Conservation (phyloP, 108 stramenopile species). For the Nitzschia sp. region DNA sequence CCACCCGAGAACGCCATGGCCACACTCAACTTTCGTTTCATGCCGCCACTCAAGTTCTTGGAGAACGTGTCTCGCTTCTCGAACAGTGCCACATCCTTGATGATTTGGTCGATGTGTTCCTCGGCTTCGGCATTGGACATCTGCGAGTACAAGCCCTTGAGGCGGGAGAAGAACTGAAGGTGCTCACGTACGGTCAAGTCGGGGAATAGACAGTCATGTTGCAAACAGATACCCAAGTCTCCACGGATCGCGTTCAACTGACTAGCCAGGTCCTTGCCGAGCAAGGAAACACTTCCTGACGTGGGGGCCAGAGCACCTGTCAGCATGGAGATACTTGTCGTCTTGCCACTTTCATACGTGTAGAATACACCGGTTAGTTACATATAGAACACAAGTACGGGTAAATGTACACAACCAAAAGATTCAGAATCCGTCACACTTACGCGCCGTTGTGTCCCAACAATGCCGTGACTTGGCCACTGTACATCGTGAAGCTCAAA, state of each 20-base stretch:
- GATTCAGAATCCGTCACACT: background rate
- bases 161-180: slow-evolving; percentile 73
- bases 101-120: slow-evolving; percentile 49
- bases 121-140: slow-evolving; percentile 57
- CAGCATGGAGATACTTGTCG: slow-evolving; percentile 87
- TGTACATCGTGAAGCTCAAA: slow-evolving; percentile 85
- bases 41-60: slow-evolving; percentile 82
- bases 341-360: slow-evolving; percentile 9
- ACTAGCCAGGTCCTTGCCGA: slow-evolving; percentile 74
- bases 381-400: background rate
- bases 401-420: too few relatives aligned
- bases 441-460: slow-evolving; percentile 89
- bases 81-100: slow-evolving; percentile 73
- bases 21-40: slow-evolving; percentile 85
- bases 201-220: slow-evolving; percentile 91
- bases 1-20: slow-evolving; percentile 90
- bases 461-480: slow-evolving; percentile 88
- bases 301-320: slow-evolving; percentile 91
- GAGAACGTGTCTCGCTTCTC: slow-evolving; percentile 74
- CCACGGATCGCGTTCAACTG: slow-evolving; percentile 63
- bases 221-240: slow-evolving; percentile 90
- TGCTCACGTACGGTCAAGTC: slow-evolving; percentile 88
- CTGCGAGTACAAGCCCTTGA: slow-evolving; percentile 72
- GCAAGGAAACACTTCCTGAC: slow-evolving; percentile 76
- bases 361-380: background rate